Conservation (phyloP, 139 green algal genomes). For the Micromonas commoda region DNA sequence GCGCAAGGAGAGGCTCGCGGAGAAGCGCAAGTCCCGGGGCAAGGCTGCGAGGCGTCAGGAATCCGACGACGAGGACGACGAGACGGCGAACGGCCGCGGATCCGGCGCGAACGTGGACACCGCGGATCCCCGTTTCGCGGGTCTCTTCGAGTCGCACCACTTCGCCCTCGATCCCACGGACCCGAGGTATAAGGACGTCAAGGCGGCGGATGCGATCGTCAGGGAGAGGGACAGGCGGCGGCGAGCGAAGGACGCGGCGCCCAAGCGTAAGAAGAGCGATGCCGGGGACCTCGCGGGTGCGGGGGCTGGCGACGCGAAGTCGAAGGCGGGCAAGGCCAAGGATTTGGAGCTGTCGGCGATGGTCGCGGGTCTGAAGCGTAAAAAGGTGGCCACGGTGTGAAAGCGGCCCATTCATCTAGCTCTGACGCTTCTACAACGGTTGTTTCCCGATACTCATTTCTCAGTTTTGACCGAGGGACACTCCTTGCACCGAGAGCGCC, state of each 20-base stretch:
- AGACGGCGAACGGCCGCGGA: background rate
- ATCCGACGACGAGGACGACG: constrained; percentile 23
- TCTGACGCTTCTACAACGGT: too few species aligned
- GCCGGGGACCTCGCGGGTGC: too few species aligned
- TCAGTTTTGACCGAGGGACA: too few species aligned
- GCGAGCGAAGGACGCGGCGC: background rate
- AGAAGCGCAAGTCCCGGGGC: constrained; percentile 27
- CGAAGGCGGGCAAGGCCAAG: too few species aligned
- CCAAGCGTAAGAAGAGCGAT: background rate
- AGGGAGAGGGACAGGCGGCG: constrained; percentile 4
- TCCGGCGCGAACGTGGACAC: constrained; percentile 43
- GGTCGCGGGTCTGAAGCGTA: too few species aligned
- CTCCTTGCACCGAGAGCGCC: too few species aligned
- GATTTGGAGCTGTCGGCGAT: too few species aligned
- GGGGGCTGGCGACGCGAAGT: too few species aligned
- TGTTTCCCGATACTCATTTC: too few species aligned
- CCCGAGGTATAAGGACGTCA: constrained; percentile 56
- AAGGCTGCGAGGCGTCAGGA: constrained; percentile 23
- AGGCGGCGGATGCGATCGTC: background rate
- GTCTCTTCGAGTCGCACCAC: constrained; percentile 53
- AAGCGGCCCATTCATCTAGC: too few species aligned
- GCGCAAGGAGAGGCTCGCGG: constrained; percentile 26
- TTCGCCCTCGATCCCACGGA: constrained; percentile 90
- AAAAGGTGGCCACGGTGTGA: too few species aligned
- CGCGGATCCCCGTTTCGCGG: constrained; percentile 67